Conservation (phyloP, 345 rosid species). For the Murraya koenigii region DNA sequence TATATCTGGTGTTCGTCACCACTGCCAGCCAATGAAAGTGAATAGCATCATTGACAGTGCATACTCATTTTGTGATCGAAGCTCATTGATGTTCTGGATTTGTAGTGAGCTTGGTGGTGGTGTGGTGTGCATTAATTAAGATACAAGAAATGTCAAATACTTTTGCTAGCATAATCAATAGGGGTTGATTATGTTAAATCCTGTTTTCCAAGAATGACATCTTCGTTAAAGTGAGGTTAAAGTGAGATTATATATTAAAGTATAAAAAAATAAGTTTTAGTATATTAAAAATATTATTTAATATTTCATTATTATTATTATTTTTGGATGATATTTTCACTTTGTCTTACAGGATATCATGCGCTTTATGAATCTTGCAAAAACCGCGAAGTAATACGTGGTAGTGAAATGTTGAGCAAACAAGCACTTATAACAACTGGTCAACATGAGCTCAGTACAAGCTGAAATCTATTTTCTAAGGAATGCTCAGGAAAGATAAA, state of each 20-base stretch:
- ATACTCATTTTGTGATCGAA: neutral
- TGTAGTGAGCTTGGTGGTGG: too few relatives aligned
- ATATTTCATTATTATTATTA: too few relatives aligned
- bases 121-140: too few relatives aligned
- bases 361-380: conserved; percentile 7
- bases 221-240: too few relatives aligned
- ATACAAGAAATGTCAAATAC: neutral
- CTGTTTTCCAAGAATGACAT: neutral
- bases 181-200: neutral
- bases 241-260: too few relatives aligned
- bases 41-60: neutral
- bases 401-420: conserved; percentile 5
- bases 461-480: neutral
- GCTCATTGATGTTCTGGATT: neutral
- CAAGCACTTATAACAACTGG: neutral
- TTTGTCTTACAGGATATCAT: too few relatives aligned
- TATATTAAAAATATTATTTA: too few relatives aligned
- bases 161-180: neutral
- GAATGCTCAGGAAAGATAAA: neutral
- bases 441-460: conserved; percentile 3
- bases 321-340: too few relatives aligned
- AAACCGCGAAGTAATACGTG: conserved; percentile 15
- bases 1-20: too few relatives aligned
- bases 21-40: too few relatives aligned
- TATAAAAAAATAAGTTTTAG: too few relatives aligned